Percentiles rank a stretch among this genome's conserved stretches.
These are phyloP conservation scores for Saccharomyces paradoxus DNA, from an alignment of 805 yeast species.

Conservation along the genomic window DNA sequence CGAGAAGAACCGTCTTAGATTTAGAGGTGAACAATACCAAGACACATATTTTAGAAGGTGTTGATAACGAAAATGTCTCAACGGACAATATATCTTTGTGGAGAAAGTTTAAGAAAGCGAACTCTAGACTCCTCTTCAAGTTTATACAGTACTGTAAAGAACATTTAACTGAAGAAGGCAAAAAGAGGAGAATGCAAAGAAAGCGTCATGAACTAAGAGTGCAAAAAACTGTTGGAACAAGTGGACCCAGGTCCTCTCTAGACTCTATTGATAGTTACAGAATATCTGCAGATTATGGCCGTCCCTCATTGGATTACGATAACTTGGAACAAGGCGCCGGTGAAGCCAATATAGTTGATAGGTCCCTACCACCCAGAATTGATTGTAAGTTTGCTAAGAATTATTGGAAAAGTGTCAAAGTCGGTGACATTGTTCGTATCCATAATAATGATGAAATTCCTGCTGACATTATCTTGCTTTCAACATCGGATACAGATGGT, in stretches of 20 bases:
- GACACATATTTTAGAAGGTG: constrained; percentile 54
- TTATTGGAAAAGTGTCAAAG: constrained; percentile 60
- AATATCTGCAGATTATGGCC: constrained; percentile 31
- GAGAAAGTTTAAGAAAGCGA: constrained; percentile 60
- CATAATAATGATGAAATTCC: constrained; percentile 74
- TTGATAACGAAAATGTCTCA: constrained; percentile 51
- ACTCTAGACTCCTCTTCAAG: constrained; percentile 27
- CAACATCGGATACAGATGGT: constrained; percentile 62
- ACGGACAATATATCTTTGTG: constrained; percentile 58
- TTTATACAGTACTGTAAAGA: constrained; percentile 22
- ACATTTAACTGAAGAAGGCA: constrained; percentile 31
- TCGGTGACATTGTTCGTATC: constrained; percentile 66
- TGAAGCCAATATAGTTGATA: constrained; percentile 48
- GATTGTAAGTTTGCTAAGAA: constrained; percentile 30
- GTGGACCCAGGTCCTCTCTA: constrained; percentile 33
- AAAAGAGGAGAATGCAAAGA: constrained; percentile 29
- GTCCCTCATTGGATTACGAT: constrained; percentile 30
- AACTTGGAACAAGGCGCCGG: constrained; percentile 50
- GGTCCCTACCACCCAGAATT: constrained; percentile 40
- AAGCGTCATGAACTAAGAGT: constrained; percentile 25
- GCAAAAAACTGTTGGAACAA: constrained; percentile 17
- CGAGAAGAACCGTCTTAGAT: constrained; percentile 63
- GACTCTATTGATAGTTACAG: constrained; percentile 31
- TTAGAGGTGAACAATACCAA: constrained; percentile 67
- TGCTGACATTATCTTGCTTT: constrained; percentile 57